Evolutionary conservation across 1,139 yeast species (phyloP), one percentile per base, ranked within the genome.

Genomic region (Candida sp.): DNA sequence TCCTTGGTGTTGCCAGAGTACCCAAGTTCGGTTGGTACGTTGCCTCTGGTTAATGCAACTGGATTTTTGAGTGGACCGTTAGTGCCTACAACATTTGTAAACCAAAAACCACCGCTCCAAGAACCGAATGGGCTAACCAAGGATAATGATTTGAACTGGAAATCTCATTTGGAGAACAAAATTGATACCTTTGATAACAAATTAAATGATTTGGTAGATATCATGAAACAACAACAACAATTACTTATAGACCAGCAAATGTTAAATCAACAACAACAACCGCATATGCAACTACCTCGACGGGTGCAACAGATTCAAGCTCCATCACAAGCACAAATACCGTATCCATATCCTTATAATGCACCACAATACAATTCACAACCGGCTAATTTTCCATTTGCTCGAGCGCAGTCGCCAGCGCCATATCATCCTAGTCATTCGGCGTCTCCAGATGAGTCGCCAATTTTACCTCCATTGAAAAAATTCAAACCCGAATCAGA

Each of bases 181-280:
- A 65, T 80, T 45, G 66, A 62, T 41, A 60, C 68, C 1, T 73
- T 80, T 47, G 83, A 77, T 42, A 61, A 59, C 35, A 75, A 78
- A 42, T 57, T 80, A 44, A 73, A 70, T 56, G 68, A 66, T 54
- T 56, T 75, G 43, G 71, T 72, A 3, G 73, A 67, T 33, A 63
- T 70, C 4, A 45, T 73, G 39, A 64, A 60, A 43, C 46, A 57
- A 4, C 70, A 70, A 47, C 77, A 71, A 40, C 52, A 56, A 37
- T 50, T 59, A 15, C 43, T 67, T 12, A 38, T 60, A 21, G 61
- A 63, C 22, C 56, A 50, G 38, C 65, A 59, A 37, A 55, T 48
- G 35, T 22, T 36, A 7, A 21, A 9, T 22, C 41, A 38, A 21
- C 29, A 37, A 15, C 34, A n/a, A 19, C 39, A 7, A 9, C 22